Percentiles rank a stretch among this genome's conserved stretches.
Evolutionary conservation across 2,329 filamentous ascomycete genomes (phyloP).

Genomic region (Aciculosporium take): DNA sequence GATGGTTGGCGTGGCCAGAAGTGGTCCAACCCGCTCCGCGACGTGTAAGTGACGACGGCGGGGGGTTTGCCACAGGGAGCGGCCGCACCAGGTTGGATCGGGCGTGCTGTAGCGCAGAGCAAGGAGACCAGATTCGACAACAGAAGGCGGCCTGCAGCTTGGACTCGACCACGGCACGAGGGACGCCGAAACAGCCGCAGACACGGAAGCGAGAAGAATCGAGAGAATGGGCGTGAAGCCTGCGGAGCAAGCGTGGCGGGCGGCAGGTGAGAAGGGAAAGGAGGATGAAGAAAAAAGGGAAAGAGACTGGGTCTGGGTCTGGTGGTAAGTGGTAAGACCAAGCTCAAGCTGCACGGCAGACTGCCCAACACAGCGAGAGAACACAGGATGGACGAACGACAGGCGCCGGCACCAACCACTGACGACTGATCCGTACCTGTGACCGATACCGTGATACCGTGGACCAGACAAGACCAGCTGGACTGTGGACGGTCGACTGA

Average conservation of each 20-base stretch:
- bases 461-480: too few relatives aligned
- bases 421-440: too few relatives aligned
- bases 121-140: not conserved
- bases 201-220: constrained; percentile 3
- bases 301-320: not conserved
- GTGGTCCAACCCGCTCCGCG: constrained; percentile 6
- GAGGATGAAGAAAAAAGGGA: not conserved
- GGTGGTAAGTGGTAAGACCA: too few relatives aligned
- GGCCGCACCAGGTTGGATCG: not conserved
- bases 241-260: not conserved
- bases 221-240: not conserved
- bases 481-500: too few relatives aligned
- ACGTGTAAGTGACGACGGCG: constrained; percentile 8
- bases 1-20: constrained; percentile 1
- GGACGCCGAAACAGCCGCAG: not conserved
- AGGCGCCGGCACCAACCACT: too few relatives aligned
- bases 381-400: too few relatives aligned
- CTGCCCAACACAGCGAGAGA: too few relatives aligned
- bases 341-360: not conserved
- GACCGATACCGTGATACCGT: too few relatives aligned
- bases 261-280: not conserved
- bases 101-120: not conserved
- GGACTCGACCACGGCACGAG: not conserved
- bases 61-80: constrained; percentile 2
- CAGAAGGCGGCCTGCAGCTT: not conserved